Base-by-base conservation (phyloP, 768 basidiomycete genomes). In the Suillus placidus region DNA sequence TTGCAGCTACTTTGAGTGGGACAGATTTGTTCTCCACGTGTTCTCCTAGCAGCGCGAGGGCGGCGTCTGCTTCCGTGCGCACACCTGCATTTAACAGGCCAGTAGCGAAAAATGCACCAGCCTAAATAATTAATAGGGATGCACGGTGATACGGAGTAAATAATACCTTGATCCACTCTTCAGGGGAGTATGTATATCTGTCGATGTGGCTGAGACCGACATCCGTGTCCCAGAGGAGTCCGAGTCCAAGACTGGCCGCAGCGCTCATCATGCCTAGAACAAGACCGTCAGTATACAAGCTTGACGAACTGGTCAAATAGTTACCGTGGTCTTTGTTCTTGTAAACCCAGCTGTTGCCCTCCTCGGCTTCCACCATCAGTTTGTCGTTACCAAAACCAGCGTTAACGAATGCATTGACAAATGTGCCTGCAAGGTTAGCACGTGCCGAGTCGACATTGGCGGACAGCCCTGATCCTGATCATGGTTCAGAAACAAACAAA, bases 321-420 rank as follows among this genome's bases (percentile, higher is more conserved):
- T 26, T 65, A 90, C 96, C 97, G 68, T 97, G 94, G 62, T 98
- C 97, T 80, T 99, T 99, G 83, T 99, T 99, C 85, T 99, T 99
- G 84, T 99, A 99, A 65, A 99, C 94, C 95, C 95, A 99, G 71
- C 94, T 96, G 77, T 88, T 93, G 16, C 97, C 97, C 72, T 97
- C 96, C 66, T 95, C 93, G 1, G 95, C 97, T 73, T 90, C 91
- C 6, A 96, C 95, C 94, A 99, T 97, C 62, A 99, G 85, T 76
- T 97, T 98, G 77, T 99, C 97, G 75, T 99, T 99, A 51, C 23
- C 49, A 51, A 96, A 99, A 0, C 97, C 97, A 54, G 95, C 97
- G 72, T 99, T 99, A 61, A 98, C 97, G 66, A 99, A 99, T 2
- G 95, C 97, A 73, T 99, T 99, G 68, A 99, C 97, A 68, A 98